A percentile compares a stretch with the other conserved stretches of the same genome.
These are phyloP conservation scores for Phytophthora sansomeana DNA, from an alignment of 352 stramenopile genomes.

Conservation along the genomic window DNA sequence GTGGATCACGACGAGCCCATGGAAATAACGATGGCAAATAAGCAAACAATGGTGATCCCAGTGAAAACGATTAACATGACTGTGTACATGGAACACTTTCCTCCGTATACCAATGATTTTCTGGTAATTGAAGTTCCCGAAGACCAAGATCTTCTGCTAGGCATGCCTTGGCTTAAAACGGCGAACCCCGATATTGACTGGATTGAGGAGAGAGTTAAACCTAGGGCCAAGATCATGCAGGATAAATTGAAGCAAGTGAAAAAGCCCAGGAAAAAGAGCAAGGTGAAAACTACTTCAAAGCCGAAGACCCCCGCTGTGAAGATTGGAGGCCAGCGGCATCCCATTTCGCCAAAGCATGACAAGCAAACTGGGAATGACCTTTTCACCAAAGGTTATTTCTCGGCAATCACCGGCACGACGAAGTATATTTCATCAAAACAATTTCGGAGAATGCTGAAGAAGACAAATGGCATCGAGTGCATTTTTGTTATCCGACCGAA, in stretches of 20 bases:
- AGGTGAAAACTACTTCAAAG: no score
- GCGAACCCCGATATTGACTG: conserved; percentile 24
- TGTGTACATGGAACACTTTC: conserved; percentile 16
- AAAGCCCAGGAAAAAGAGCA: neutral
- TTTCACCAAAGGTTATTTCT: no score
- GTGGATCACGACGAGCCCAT: conserved; percentile 9
- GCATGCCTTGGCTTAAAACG: conserved; percentile 14
- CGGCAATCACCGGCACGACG: no score
- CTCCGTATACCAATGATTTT: conserved; percentile 16
- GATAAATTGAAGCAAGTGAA: neutral
- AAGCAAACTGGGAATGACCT: neutral
- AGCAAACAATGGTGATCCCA: conserved; percentile 9
- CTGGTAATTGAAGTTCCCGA: conserved; percentile 15
- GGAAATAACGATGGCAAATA: conserved; percentile 12
- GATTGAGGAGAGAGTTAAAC: conserved; percentile 7
- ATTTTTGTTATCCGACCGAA: no score
- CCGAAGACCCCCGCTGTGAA: no score
- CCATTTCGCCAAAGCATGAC: no score
- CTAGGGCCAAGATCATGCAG: neutral
- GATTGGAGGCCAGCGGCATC: no score
- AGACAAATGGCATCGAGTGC: no score
- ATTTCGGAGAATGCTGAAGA: no score
- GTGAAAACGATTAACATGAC: neutral
- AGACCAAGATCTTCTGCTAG: conserved; percentile 15
- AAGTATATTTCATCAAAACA: no score